Evolutionary conservation across 306 rosid genomes (phyloP).

Genomic region (Prunus mira): DNA sequence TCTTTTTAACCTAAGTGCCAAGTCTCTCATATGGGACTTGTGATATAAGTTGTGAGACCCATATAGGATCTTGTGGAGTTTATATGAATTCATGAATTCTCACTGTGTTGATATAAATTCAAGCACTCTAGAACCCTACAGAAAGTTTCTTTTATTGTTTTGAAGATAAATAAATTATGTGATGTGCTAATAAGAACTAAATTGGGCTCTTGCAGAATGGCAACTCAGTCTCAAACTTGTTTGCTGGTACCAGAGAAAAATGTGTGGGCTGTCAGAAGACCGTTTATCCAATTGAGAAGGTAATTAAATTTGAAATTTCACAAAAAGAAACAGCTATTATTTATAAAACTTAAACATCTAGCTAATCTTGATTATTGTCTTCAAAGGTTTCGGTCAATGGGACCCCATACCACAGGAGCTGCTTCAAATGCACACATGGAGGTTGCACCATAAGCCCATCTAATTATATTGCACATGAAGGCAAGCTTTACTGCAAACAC

Average conservation of each 20-base stretch:
- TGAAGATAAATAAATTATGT: too few species aligned
- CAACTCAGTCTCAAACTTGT: conserved; percentile 46
- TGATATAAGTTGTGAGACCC: not conserved
- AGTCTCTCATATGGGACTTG: too few species aligned
- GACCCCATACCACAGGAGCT: conserved; percentile 56
- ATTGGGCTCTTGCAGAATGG: conserved; percentile 38
- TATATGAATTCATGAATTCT: too few species aligned
- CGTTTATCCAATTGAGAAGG: conserved; percentile 80
- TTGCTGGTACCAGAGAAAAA: conserved; percentile 71
- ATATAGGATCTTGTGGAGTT: not conserved
- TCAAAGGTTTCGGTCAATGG: conserved; percentile 55
- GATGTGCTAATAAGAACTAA: not conserved
- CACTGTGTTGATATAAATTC: too few species aligned
- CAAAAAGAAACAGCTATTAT: too few species aligned
- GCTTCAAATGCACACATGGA: conserved; percentile 79
- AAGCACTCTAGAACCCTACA: too few species aligned
- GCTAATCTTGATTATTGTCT: not conserved
- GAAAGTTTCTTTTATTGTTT: too few species aligned
- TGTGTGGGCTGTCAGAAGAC: conserved; percentile 71
- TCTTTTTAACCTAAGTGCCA: not conserved
- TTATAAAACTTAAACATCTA: too few species aligned
- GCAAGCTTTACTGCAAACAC: conserved; percentile 77
- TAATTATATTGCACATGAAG: conserved; percentile 65
- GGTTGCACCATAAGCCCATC: conserved; percentile 76
- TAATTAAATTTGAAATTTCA: conserved; percentile 9